These are phyloP conservation scores for Globisporangium apiculatum DNA, from an alignment of 352 stramenopile genomes.

Conservation along the genomic window DNA sequence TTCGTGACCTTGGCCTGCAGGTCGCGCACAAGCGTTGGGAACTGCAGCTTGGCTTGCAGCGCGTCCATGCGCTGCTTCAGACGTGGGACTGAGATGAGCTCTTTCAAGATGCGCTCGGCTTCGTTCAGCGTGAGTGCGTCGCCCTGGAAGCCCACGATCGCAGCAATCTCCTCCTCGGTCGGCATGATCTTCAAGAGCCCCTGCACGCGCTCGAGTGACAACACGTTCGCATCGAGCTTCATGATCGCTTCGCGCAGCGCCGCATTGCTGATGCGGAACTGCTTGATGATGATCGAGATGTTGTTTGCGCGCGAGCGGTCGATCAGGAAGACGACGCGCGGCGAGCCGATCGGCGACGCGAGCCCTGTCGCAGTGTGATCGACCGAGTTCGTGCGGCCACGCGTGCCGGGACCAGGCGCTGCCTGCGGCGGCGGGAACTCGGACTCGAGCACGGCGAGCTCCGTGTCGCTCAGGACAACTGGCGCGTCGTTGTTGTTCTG, in stretches of 20 bases:
- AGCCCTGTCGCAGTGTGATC: constrained; percentile 29
- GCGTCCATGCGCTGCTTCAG: constrained; percentile 56
- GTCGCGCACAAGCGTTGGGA: constrained; percentile 52
- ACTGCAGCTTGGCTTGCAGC: constrained; percentile 59
- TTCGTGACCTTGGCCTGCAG: constrained; percentile 62
- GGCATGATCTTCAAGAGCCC: constrained; percentile 85
- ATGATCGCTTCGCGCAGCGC: constrained; percentile 78
- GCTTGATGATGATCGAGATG: constrained; percentile 96
- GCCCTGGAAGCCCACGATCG: constrained; percentile 56
- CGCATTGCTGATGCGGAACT: constrained; percentile 90
- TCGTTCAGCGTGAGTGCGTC: constrained; percentile 63
- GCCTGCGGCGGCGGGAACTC: constrained; percentile 59
- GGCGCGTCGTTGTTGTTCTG: constrained; percentile 55
- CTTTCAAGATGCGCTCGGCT: constrained; percentile 71
- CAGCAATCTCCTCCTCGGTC: constrained; percentile 78
- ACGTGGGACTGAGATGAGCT: constrained; percentile 65
- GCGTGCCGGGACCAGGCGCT: constrained; percentile 20
- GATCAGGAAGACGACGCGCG: constrained; percentile 68
- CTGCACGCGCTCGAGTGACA: constrained; percentile 78
- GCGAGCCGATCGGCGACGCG: constrained; percentile 41
- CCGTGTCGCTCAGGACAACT: constrained; percentile 36
- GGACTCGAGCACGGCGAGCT: constrained; percentile 41
- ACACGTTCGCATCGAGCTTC: constrained; percentile 66
- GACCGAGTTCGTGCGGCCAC: constrained; percentile 33
- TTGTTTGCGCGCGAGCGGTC: constrained; percentile 70